phyloP scores from a whole-genome alignment of 2,329 filamentous ascomycete species.

The Arthrobotrys megalospora region DNA sequence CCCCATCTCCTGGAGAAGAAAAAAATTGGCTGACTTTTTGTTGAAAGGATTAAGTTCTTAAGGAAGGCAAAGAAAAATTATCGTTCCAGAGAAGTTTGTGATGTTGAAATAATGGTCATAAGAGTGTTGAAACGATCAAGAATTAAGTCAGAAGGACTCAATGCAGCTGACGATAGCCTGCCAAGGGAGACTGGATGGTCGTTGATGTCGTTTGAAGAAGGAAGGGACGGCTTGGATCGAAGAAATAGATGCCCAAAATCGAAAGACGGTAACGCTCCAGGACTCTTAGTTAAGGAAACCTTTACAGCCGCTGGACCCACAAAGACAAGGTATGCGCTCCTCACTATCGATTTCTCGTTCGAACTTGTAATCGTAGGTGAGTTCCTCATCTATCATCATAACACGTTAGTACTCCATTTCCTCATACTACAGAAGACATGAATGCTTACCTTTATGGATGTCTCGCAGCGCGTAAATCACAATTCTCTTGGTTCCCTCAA shows the following conservation, averaged over 20 bases:
- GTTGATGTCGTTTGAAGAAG: background rate
- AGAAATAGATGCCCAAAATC: background rate
- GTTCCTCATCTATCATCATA: conserved; percentile 83
- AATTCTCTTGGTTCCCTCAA: conserved; percentile 97
- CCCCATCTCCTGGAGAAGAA: conserved; percentile 39
- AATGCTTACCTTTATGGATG: conserved; percentile 87
- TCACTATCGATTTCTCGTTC: conserved; percentile 95
- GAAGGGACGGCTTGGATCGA: background rate
- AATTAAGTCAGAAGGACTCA: background rate
- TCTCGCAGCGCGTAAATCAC: conserved; percentile 98
- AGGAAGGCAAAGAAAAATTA: conserved; percentile 16
- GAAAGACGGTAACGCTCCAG: conserved; percentile 1
- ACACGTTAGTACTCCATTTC: conserved; percentile 53
- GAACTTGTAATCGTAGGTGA: conserved; percentile 99
- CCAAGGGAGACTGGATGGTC: background rate
- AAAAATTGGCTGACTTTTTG: conserved; percentile 50
- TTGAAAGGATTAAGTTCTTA: conserved; percentile 36
- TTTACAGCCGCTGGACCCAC: conserved; percentile 95
- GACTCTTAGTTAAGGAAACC: conserved; percentile 89
- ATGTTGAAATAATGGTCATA: conserved; percentile 58
- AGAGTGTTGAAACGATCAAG: conserved; percentile 46
- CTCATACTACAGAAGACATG: background rate
- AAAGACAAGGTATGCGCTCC: conserved; percentile 96
- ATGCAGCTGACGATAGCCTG: background rate
- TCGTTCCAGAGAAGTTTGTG: background rate